phyloP scores from a whole-genome alignment of 1,284 basidiomycete genomes.

The Trichosporon sp. region DNA sequence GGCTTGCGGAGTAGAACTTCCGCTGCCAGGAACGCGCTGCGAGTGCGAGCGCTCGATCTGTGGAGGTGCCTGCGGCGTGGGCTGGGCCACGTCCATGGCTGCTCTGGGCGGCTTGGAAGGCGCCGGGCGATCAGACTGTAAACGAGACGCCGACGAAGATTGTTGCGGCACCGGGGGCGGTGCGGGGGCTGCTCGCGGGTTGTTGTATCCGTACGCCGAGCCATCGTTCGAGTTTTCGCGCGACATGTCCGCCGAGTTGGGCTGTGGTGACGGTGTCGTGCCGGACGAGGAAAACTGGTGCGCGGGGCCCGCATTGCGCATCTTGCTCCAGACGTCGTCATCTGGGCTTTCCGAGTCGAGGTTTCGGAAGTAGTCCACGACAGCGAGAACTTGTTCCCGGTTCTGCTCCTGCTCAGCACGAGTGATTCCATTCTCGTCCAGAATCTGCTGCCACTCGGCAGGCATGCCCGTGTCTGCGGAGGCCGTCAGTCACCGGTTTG shows the following conservation, averaged over 20 bases:
- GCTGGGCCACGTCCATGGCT: conserved; percentile 11
- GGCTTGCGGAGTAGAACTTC: conserved; percentile 38
- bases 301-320: conserved; percentile 57
- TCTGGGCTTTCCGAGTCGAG: conserved; percentile 57
- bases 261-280: conserved; percentile 29
- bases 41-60: conserved; percentile 29
- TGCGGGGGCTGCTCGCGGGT: conserved; percentile 29
- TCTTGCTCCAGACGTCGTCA: conserved; percentile 75
- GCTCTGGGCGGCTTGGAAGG: conserved; percentile 25
- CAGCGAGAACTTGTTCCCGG: conserved; percentile 95
- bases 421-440: conserved; percentile 96
- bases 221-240: conserved; percentile 50
- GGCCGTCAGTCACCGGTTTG: neutral
- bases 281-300: conserved; percentile 31
- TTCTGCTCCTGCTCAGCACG: conserved; percentile 95
- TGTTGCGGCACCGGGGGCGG: conserved; percentile 24
- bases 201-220: conserved; percentile 24
- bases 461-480: conserved; percentile 79
- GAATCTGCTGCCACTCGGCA: conserved; percentile 97
- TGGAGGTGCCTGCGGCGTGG: neutral
- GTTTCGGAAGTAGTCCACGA: conserved; percentile 82
- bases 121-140: conserved; percentile 32
- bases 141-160: neutral
- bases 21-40: conserved; percentile 28
- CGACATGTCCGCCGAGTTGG: conserved; percentile 46